Evolutionary conservation across 2,329 filamentous ascomycete species (phyloP).

Genomic region (Penicillium nordicum): DNA sequence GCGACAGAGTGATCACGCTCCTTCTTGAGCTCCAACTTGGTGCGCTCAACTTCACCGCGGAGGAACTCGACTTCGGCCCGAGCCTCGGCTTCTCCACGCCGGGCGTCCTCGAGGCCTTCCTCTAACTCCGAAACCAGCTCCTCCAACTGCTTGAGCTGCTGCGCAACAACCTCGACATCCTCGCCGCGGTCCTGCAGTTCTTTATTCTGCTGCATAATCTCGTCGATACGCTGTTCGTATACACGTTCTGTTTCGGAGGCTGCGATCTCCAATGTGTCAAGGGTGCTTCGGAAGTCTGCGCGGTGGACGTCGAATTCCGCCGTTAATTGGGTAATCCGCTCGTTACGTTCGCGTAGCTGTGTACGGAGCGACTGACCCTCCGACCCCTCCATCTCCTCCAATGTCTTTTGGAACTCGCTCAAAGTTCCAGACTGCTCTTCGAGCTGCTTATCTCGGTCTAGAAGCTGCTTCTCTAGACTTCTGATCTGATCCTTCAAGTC

Average conservation of each 20-base stretch:
- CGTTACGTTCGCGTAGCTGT: conserved; percentile 90
- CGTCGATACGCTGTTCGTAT: conserved; percentile 64
- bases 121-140: conserved; percentile 95
- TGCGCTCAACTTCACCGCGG: conserved; percentile 88
- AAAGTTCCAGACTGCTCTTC: conserved; percentile 80
- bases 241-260: conserved; percentile 92
- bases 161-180: conserved; percentile 87
- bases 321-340: conserved; percentile 89
- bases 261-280: conserved; percentile 92
- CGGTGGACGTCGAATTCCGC: conserved; percentile 92
- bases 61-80: conserved; percentile 94
- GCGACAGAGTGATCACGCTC: conserved; percentile 79
- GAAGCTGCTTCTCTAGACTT: conserved; percentile 67
- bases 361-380: conserved; percentile 74
- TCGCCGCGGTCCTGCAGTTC: conserved; percentile 78
- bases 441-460: conserved; percentile 82
- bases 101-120: conserved; percentile 91
- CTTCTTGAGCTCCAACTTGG: conserved; percentile 78
- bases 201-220: conserved; percentile 73
- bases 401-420: conserved; percentile 82
- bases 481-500: conserved; percentile 68
- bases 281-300: conserved; percentile 93
- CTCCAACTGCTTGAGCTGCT: conserved; percentile 90
- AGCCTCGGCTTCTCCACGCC: conserved; percentile 90
- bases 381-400: conserved; percentile 78